Evolutionary conservation across 2,329 filamentous ascomycete species (phyloP).

Genomic region (Penicillium corylophilum): DNA sequence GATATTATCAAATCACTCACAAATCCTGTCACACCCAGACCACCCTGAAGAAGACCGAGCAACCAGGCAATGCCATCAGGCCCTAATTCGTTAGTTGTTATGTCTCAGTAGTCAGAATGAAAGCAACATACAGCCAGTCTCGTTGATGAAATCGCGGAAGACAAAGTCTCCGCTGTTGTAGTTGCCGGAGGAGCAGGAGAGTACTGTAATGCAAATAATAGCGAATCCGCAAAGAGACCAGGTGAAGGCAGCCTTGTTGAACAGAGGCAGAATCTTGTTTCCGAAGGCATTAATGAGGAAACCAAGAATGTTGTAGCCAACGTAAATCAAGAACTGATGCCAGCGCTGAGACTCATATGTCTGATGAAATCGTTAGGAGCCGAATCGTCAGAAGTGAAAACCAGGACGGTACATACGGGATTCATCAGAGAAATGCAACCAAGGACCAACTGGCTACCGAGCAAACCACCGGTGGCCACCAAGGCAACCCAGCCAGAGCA

Average conservation of each 20-base stretch:
- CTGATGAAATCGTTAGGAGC: conserved; percentile 11
- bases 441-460: conserved; percentile 66
- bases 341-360: conserved; percentile 59
- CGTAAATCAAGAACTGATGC: conserved; percentile 74
- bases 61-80: conserved; percentile 61
- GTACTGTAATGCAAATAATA: conserved; percentile 67
- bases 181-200: conserved; percentile 64
- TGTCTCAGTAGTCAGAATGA: neutral
- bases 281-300: conserved; percentile 66
- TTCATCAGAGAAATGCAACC: conserved; percentile 64
- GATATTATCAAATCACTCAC: conserved; percentile 30
- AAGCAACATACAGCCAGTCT: conserved; percentile 55
- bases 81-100: conserved; percentile 31
- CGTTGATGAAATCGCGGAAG: conserved; percentile 66
- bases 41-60: conserved; percentile 50
- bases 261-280: conserved; percentile 60
- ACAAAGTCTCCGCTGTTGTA: conserved; percentile 61
- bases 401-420: conserved; percentile 36
- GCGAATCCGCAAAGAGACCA: conserved; percentile 70
- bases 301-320: conserved; percentile 61
- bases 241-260: conserved; percentile 68
- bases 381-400: neutral
- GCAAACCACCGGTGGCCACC: conserved; percentile 65
- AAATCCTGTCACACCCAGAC: conserved; percentile 56
- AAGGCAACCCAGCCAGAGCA: conserved; percentile 69